Evolutionary conservation across 2,329 filamentous ascomycete species (phyloP).

Genomic region (Lachnellula subtilissima): DNA sequence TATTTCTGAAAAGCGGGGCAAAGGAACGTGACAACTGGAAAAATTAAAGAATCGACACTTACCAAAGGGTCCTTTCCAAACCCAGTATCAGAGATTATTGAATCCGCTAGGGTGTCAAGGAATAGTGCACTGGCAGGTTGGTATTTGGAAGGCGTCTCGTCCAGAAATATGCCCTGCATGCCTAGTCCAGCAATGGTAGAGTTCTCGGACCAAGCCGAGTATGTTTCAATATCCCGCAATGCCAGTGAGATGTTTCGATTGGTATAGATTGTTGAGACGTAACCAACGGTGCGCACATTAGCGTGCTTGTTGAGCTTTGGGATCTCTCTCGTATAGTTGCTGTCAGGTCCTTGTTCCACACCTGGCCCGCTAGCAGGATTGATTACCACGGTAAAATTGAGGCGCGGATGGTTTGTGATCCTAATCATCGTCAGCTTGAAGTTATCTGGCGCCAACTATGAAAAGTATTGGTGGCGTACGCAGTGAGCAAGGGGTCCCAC

Average conservation of each 20-base stretch:
- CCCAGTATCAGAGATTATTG: constrained; percentile 30
- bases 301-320: constrained; percentile 34
- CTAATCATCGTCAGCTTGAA: constrained; percentile 3
- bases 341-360: constrained; percentile 27
- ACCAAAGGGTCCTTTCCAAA: constrained; percentile 36
- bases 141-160: constrained; percentile 40
- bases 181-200: constrained; percentile 34
- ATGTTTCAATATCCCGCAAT: constrained; percentile 38
- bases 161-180: constrained; percentile 43
- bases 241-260: constrained; percentile 29
- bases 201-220: constrained; percentile 38
- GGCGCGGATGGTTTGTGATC: constrained; percentile 14
- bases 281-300: constrained; percentile 38
- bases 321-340: constrained; percentile 33
- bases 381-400: constrained; percentile 28
- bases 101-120: constrained; percentile 31
- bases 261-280: constrained; percentile 36
- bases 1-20: constrained; percentile 3
- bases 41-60: constrained; percentile 14
- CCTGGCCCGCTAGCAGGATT: constrained; percentile 34
- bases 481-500: constrained; percentile 41
- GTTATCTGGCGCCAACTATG: not conserved
- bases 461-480: constrained; percentile 31
- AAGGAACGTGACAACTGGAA: no score
- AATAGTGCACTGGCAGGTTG: constrained; percentile 30